Base-by-base conservation (phyloP, 2,329 filamentous ascomycete genomes). In the Hyphodiscus sp. region DNA sequence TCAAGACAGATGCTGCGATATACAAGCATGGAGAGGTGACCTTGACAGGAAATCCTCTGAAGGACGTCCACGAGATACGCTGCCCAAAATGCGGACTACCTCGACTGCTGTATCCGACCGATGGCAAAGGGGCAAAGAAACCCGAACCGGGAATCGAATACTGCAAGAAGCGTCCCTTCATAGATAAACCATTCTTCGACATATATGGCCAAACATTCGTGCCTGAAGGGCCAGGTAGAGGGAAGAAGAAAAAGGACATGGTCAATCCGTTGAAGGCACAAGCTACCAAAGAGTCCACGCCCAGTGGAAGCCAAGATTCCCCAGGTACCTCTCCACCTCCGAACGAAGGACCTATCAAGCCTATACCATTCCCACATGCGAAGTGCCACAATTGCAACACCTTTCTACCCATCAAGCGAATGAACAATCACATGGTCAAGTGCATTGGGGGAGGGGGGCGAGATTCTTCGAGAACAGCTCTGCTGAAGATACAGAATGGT, bases 141-240 rank as follows among this genome's bases (percentile, higher is more conserved):
- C 83, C 83, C 44, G 81, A 86, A 54, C 86, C 86, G 0, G 75
- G 78, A 59, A 74, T 84, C 61, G 81, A 85, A 61, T 91, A 91
- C 75, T 92, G 88, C 77, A 89, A 88, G 70, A 83, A 84, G 60
- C 83, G 86, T 56, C 87, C 87, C 0, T 91, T 86, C 74, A 87
- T 89, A 56, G 82, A 88, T 61, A 85, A 87, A 67, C 76, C 82
- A 1, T 86, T 86, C 56, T 87, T 84, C 71, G 87, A 92, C 69
- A 89, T 91, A 59, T 91, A 91, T 69, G 87, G 86, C 49, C 89
- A 91, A 70, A 88, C 86, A 26, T 91, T 88, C 79, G 84, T 88
- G 15, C 83, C 83, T 18, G 85, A 86, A 20, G 83, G 83, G 15
- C 79, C 86, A 56, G 87, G 86, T 56, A 86, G 87, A 73, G 88